Base-by-base conservation (phyloP, 495 filamentous ascomycete genomes). In the Daldinia loculata region DNA sequence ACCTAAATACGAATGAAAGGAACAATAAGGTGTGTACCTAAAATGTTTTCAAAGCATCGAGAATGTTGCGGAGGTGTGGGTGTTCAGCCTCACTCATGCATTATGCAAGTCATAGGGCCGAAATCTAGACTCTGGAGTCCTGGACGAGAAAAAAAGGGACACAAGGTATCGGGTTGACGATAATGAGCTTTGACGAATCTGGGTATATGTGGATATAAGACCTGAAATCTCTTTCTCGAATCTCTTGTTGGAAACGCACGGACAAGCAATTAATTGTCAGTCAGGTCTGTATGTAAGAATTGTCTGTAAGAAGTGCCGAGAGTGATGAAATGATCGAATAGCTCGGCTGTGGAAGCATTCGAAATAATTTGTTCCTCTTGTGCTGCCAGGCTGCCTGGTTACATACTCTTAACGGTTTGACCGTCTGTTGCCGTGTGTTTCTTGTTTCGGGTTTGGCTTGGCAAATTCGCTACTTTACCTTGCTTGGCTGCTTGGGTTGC, bases 361-460 rank as follows among this genome's bases (percentile, higher is more conserved):
- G 27, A 29, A 29, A 29, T 29, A 29, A 29, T 29, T 27, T 27
- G 27, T 29, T 29, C 27, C 5, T 29, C 6, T 29, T 29, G 27
- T 29, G 27, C 1, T 29, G 27, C 27, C 5, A 6, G 27, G 6
- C 27, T 6, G 27, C 27, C 11, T 11, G 32, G 32, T 52, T 27
- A 27, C 4, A 0, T 34, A 36, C 34, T 12, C 29, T 56, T 52
- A 52, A 62, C 51, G 51, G 50, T 65, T 32, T 63, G 30, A 36
- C 56, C n/a, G 55, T 67, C 63, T 67, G 60, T 34, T 41, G 61
- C 39, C 50, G 56, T 57, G 63, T 59, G 65, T 72, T 73, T 69
- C 66, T 62, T 66, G 70, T 73, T 73, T 73, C 66, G 61, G 66
- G 61, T 53, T 43, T 45, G 56, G 56, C 66, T 73, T 73, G 70